Base-by-base conservation (phyloP, 345 rosid genomes). In the Crucihimalaya himalaica region DNA sequence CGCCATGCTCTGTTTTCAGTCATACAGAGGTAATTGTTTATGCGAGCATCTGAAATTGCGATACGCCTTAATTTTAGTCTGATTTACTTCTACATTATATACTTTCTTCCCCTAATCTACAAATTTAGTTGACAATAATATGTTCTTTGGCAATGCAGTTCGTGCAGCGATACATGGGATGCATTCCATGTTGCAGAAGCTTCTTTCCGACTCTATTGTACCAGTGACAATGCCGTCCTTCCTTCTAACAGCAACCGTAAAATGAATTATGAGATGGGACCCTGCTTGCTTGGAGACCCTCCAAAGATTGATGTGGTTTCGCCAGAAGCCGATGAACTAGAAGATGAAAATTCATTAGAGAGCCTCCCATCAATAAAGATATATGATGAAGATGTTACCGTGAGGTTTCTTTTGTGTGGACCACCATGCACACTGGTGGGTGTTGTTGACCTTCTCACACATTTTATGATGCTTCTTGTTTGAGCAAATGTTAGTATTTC, bases 361-460 rank as follows among this genome's bases (percentile, higher is more conserved):
- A 81, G 70, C 77, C 89, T 96, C 70, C 95, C 98, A 34, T 84
- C 96, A 45, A 82, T 96, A 75, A 92, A 90, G 81, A 96, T 96
- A 83, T 88, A 90, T 69, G 98, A 96, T 68, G 98, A 92, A 56
- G 93, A 92, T 85, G 98, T 90, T 73, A 86, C 55, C 52, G 84
- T 92, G 74, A 85, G 89, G 78, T 84, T 96, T 81, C 99, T 96
- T 82, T 84, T 90, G 76, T 96, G 99, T 78, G 98, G 97, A 65
- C 77, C 81, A 37, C 83, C 90, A 16, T 74, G 83, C 78, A 67
- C 79, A 32, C 55, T 80, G 91, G 99, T 96, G 84, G 52, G 86
- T 76, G 77, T 68, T 45, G 68, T 58, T 50, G 54, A 25, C 43
- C 57, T 51, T 73, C 53, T 56, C n/a, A 19, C 63, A 64, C 40